These are phyloP conservation scores for Coemansia sp. DNA, from an alignment of 192 early-diverging fungal species.

Conservation along the genomic window DNA sequence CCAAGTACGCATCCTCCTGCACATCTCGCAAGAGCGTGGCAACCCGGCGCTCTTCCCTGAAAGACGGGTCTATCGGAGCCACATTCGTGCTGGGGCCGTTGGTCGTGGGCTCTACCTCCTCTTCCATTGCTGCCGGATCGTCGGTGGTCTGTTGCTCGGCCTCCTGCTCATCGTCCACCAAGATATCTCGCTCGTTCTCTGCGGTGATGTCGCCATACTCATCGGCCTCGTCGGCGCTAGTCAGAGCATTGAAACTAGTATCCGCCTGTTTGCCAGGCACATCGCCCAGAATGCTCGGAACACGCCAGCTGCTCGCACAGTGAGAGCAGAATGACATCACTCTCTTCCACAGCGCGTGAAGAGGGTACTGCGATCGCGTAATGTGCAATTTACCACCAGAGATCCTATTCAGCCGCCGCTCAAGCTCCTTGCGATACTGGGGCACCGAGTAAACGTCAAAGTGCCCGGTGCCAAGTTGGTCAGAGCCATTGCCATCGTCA, in stretches of 20 bases:
- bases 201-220: neutral
- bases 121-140: neutral
- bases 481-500: neutral
- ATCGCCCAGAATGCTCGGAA: neutral
- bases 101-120: neutral
- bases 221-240: neutral
- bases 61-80: constrained; percentile 33
- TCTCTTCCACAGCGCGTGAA: constrained; percentile 11
- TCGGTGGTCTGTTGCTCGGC: neutral
- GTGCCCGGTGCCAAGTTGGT: neutral
- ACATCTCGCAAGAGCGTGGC: constrained; percentile 29
- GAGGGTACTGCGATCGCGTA: constrained; percentile 23
- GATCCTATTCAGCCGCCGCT: constrained; percentile 38
- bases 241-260: neutral
- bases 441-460: constrained; percentile 9
- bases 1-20: constrained; percentile 21
- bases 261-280: neutral
- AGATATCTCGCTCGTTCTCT: neutral
- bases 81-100: neutral
- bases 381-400: constrained; percentile 32
- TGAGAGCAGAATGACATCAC: constrained; percentile 14
- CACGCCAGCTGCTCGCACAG: constrained; percentile 5
- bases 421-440: constrained; percentile 22
- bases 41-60: constrained; percentile 38
- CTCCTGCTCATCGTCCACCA: neutral